A percentile compares a stretch with the other conserved stretches of the same genome.
These are phyloP conservation scores for Pleurotus eryngii DNA, from an alignment of 768 basidiomycete species.

Conservation along the genomic window DNA sequence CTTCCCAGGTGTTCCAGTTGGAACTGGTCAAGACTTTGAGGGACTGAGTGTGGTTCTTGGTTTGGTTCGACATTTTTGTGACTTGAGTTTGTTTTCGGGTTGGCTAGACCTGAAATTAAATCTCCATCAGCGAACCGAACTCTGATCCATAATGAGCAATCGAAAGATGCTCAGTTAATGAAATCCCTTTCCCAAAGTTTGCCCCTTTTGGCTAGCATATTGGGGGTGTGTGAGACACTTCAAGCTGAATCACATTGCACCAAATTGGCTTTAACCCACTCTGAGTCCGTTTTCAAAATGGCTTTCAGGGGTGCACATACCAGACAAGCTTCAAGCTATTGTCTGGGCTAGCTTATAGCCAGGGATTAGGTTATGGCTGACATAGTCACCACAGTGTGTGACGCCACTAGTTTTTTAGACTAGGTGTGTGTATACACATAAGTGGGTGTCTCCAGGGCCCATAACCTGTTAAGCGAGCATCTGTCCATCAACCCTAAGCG, in stretches of 20 bases:
- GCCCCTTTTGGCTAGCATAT: not conserved
- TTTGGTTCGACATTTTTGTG: not conserved
- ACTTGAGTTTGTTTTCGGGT: not conserved
- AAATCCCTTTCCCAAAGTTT: not conserved
- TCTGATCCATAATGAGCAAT: not conserved
- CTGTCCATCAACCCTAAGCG: not conserved
- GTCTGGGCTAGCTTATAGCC: not conserved
- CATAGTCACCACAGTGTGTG: not conserved
- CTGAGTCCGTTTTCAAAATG: not conserved
- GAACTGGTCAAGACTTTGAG: not conserved
- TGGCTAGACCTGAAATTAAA: not conserved
- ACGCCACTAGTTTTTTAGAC: not conserved
- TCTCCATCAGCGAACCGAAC: not conserved
- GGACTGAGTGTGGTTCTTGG: not conserved
- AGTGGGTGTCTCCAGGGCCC: not conserved
- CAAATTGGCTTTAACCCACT: not conserved
- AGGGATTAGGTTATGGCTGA: not conserved
- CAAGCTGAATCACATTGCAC: not conserved
- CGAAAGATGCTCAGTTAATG: not conserved
- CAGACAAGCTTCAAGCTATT: too few relatives aligned
- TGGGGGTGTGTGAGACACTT: not conserved
- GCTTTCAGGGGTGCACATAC: not conserved
- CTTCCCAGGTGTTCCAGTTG: not conserved
- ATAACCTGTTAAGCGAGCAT: not conserved
- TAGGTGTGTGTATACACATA: not conserved